These are phyloP conservation scores for Pelargonium australe DNA, from an alignment of 441 rosid species.

Conservation along the genomic window DNA sequence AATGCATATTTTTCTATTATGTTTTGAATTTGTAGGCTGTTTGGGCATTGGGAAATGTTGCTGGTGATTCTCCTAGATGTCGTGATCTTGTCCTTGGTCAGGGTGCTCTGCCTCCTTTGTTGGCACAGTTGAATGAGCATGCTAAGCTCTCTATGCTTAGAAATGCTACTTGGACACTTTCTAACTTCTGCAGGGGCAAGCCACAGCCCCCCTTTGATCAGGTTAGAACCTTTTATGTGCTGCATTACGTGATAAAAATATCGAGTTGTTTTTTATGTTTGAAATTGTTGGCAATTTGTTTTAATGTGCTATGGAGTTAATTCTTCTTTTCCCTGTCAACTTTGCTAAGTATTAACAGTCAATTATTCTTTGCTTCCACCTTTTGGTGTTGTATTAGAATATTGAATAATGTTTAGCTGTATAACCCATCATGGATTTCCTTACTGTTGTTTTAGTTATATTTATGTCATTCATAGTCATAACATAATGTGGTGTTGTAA, in stretches of 20 bases:
- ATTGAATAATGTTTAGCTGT: too few species aligned
- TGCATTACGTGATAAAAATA: background rate
- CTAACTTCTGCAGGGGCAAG: constrained; percentile 87
- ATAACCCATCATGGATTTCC: too few species aligned
- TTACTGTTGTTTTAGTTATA: too few species aligned
- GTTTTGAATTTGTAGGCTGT: constrained; percentile 47
- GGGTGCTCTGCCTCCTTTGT: constrained; percentile 63
- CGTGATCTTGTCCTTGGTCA: constrained; percentile 75
- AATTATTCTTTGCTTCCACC: too few species aligned
- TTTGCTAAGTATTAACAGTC: too few species aligned
- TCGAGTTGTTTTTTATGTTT: too few species aligned
- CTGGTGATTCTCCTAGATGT: constrained; percentile 87
- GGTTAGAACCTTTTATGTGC: constrained; percentile 29
- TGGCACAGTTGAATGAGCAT: constrained; percentile 66
- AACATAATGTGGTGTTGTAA: too few species aligned
- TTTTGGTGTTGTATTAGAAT: too few species aligned
- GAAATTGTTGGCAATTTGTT: too few species aligned
- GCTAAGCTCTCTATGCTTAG: constrained; percentile 83
- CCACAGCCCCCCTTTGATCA: constrained; percentile 84
- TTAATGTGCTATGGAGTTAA: too few species aligned
- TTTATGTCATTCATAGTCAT: background rate
- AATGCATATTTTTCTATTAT: background rate
- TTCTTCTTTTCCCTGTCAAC: too few species aligned
- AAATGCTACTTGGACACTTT: constrained; percentile 93
- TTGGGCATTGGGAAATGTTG: constrained; percentile 92